These are phyloP conservation scores for Caloboletus inedulis DNA, from an alignment of 1,284 basidiomycete species.

Conservation along the genomic window DNA sequence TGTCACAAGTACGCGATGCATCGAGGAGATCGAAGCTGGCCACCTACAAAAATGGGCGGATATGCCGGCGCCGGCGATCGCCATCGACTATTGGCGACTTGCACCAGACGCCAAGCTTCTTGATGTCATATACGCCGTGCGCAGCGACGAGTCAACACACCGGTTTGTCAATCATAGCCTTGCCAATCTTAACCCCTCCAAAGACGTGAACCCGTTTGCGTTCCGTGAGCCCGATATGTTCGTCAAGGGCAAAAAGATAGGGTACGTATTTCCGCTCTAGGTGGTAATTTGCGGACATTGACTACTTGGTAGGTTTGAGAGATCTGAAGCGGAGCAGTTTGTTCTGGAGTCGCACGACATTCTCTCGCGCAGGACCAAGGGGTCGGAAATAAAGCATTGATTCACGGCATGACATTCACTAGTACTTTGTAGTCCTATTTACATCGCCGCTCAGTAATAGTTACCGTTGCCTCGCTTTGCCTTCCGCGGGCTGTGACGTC, in stretches of 20 bases:
- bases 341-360: conserved; percentile 55
- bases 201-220: conserved; percentile 90
- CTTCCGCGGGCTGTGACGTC: conserved; percentile 21
- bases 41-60: conserved; percentile 80
- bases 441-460: conserved; percentile 23
- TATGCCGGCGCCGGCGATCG: conserved; percentile 80
- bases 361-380: conserved; percentile 30
- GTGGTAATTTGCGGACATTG: conserved; percentile 13
- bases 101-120: conserved; percentile 69
- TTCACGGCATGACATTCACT: conserved; percentile 2
- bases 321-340: conserved; percentile 69
- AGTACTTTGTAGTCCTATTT: conserved; percentile 2
- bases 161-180: conserved; percentile 92
- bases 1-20: conserved; percentile 66
- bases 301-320: conserved; percentile 57
- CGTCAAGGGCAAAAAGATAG: conserved; percentile 70
- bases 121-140: conserved; percentile 88
- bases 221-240: conserved; percentile 85
- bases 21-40: conserved; percentile 82
- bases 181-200: conserved; percentile 73
- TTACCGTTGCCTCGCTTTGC: background rate
- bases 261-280: conserved; percentile 45
- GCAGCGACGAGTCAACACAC: conserved; percentile 91
- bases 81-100: conserved; percentile 93
- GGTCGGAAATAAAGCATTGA: conserved; percentile 30